phyloP scores from a whole-genome alignment of 2,329 filamentous ascomycete genomes.

The Harringtonia lauricola region DNA sequence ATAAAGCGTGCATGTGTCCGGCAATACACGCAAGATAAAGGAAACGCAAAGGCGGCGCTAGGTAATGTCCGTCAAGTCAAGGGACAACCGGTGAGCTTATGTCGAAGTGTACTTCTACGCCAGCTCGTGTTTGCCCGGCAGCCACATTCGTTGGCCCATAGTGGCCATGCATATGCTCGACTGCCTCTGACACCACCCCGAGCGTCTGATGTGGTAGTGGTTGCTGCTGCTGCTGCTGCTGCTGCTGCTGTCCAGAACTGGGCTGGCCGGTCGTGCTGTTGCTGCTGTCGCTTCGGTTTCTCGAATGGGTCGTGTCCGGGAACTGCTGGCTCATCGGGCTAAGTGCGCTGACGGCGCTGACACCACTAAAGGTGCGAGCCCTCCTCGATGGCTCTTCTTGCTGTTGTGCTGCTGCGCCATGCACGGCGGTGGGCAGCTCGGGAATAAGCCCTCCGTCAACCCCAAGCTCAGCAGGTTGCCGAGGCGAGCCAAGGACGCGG shows the following conservation, averaged over 20 bases:
- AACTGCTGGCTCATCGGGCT: conserved; percentile 10
- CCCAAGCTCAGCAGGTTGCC: conserved; percentile 28
- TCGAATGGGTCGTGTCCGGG: not conserved
- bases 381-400: not conserved
- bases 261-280: not conserved
- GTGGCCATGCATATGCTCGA: conserved; percentile 33
- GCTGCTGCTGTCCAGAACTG: not conserved
- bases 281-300: conserved; percentile 16
- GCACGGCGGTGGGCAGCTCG: conserved; percentile 23
- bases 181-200: conserved; percentile 27
- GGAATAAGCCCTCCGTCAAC: conserved; percentile 19
- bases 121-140: conserved; percentile 29
- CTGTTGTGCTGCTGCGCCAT: too few relatives aligned
- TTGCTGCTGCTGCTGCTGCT: not conserved
- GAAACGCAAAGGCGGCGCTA: not conserved
- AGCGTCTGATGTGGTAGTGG: conserved; percentile 16
- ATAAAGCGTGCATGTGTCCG: too few relatives aligned
- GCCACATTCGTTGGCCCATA: conserved; percentile 29
- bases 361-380: conserved; percentile 16
- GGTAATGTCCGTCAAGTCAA: not conserved
- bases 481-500: conserved; percentile 12
- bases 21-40: too few relatives aligned
- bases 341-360: conserved; percentile 5
- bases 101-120: conserved; percentile 5
- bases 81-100: conserved; percentile 7